Evolutionary conservation across 2,329 filamentous ascomycete species (phyloP).

Genomic region (Proliferodiscus dingleyae): DNA sequence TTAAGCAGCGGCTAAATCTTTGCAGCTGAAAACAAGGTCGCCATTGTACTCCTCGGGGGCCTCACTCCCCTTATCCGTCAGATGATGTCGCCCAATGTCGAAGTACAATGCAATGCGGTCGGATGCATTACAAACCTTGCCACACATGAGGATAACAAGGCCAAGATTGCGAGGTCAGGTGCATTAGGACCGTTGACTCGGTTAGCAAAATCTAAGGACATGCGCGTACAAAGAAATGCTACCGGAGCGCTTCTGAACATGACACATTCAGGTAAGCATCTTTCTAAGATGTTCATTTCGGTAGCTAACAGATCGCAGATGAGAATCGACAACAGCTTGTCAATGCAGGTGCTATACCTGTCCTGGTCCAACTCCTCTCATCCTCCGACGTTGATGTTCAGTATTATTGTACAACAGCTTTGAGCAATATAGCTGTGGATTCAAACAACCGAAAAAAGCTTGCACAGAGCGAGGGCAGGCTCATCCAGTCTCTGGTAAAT

Average conservation of each 20-base stretch:
- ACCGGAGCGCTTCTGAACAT: slow-evolving; percentile 96
- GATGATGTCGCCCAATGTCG: slow-evolving; percentile 97
- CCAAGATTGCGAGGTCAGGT: slow-evolving; percentile 93
- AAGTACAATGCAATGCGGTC: slow-evolving; percentile 98
- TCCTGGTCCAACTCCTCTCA: slow-evolving; percentile 89
- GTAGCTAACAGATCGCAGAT: slow-evolving; percentile 48
- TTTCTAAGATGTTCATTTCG: not conserved
- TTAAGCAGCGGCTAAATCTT: slow-evolving; percentile 37
- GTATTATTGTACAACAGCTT: slow-evolving; percentile 97
- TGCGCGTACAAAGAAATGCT: slow-evolving; percentile 96
- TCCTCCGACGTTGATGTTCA: slow-evolving; percentile 95
- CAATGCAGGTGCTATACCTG: slow-evolving; percentile 94
- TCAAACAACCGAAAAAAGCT: slow-evolving; percentile 85
- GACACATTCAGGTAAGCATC: slow-evolving; percentile 84
- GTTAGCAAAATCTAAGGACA: slow-evolving; percentile 94
- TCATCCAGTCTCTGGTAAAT: slow-evolving; percentile 90
- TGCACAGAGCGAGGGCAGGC: slow-evolving; percentile 81
- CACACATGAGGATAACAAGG: slow-evolving; percentile 98
- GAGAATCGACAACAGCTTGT: slow-evolving; percentile 98
- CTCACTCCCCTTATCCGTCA: slow-evolving; percentile 89
- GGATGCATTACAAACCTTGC: slow-evolving; percentile 98
- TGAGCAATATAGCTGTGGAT: slow-evolving; percentile 98
- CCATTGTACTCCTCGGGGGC: slow-evolving; percentile 89
- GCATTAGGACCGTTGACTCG: slow-evolving; percentile 86
- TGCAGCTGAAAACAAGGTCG: slow-evolving; percentile 94